Conservation (phyloP, 2,329 filamentous ascomycete species). For the Aspergillaceae sp. region DNA sequence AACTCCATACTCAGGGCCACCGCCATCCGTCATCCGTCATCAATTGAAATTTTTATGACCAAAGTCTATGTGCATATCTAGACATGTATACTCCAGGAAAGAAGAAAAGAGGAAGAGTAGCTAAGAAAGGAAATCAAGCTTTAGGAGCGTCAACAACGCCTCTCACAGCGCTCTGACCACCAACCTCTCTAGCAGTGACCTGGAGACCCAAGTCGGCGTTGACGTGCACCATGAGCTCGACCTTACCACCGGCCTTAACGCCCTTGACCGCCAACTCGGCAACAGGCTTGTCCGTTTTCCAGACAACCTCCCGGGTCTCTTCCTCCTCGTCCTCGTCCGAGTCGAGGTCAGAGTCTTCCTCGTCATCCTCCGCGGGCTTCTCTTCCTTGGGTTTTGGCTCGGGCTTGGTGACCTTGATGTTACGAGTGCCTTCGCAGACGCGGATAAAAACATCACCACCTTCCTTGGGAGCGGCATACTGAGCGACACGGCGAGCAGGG, state of each 20-base stretch:
- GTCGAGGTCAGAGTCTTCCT: constrained; percentile 53
- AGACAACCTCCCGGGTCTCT: constrained; percentile 80
- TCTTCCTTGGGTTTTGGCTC: constrained; percentile 64
- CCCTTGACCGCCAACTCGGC: constrained; percentile 78
- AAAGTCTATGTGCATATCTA: too few relatives aligned
- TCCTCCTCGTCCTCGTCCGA: constrained; percentile 59
- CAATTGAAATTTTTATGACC: too few relatives aligned
- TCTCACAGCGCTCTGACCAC: constrained; percentile 74
- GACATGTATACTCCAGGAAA: too few relatives aligned
- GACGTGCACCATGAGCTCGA: constrained; percentile 90
- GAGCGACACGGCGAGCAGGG: constrained; percentile 75
- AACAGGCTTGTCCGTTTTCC: constrained; percentile 75
- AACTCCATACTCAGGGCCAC: too few relatives aligned
- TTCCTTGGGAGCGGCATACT: constrained; percentile 65
- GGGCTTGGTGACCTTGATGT: constrained; percentile 89
- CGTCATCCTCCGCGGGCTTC: constrained; percentile 49
- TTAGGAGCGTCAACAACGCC: constrained; percentile 45
- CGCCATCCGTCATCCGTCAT: too few relatives aligned
- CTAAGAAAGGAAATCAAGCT: constrained; percentile 6
- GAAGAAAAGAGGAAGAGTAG: background rate
- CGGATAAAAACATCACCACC: constrained; percentile 84
- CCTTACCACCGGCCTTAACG: constrained; percentile 79
- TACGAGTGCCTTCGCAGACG: constrained; percentile 76
- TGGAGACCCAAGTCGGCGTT: constrained; percentile 69
- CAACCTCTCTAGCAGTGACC: constrained; percentile 75